Evolutionary conservation across 2,329 filamentous ascomycete genomes (phyloP).

Genomic region (Botrytis fragariae): DNA sequence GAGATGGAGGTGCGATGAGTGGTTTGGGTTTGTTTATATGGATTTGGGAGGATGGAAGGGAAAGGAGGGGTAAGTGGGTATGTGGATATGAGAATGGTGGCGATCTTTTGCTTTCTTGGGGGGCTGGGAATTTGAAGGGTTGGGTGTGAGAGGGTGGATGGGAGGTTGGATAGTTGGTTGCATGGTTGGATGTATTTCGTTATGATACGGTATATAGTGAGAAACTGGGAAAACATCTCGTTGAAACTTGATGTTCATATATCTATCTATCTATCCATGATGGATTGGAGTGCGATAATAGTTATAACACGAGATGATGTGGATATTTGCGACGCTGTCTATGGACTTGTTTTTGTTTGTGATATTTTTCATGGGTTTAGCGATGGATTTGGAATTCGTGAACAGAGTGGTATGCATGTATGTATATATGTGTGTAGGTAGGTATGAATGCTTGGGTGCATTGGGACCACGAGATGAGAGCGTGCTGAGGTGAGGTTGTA

Average conservation of each 20-base stretch:
- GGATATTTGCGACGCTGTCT: neutral
- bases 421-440: neutral
- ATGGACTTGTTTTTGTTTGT: neutral
- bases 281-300: neutral
- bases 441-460: neutral
- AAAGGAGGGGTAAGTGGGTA: slow-evolving; percentile 11
- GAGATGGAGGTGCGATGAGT: neutral
- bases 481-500: neutral
- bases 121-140: neutral
- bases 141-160: neutral
- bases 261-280: neutral
- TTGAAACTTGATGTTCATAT: neutral
- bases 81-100: neutral
- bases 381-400: neutral
- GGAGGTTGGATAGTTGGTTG: neutral
- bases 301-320: neutral
- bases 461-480: slow-evolving; percentile 1
- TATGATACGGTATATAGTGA: neutral
- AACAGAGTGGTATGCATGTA: neutral
- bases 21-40: neutral
- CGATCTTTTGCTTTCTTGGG: neutral
- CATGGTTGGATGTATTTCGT: neutral
- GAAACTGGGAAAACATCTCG: neutral
- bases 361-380: neutral
- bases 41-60: neutral